A percentile compares a stretch with the other conserved stretches of the same genome.
Evolutionary conservation across 148 eudicot species (phyloP).

Genomic region (Chenopodium berlandieri): DNA sequence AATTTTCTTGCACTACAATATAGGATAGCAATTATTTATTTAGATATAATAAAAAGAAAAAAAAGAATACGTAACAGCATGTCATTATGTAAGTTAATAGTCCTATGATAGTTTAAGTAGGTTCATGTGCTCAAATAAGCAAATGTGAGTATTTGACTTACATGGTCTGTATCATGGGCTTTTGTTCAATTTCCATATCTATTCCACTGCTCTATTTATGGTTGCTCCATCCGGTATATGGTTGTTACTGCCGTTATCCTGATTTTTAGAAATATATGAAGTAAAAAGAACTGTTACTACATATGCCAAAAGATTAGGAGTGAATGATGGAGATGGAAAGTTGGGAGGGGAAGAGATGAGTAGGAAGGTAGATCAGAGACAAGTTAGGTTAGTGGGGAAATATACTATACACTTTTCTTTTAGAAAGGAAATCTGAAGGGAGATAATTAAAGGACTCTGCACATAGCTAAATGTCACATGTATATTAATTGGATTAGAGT

Average conservation of each 20-base stretch:
- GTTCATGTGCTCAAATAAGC: not conserved
- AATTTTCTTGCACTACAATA: not conserved
- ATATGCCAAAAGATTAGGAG: not conserved
- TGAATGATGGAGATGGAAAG: conserved; percentile 1
- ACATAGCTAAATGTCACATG: not conserved
- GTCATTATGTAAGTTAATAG: too few species aligned
- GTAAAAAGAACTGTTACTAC: not conserved
- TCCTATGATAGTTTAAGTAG: not conserved
- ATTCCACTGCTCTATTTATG: not conserved
- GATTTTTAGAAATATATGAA: not conserved
- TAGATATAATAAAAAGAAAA: too few species aligned
- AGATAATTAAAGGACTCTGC: not conserved
- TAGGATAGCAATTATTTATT: not conserved
- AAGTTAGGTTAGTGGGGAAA: not conserved
- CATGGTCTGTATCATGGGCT: not conserved
- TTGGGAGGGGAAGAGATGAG: not conserved
- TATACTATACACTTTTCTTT: not conserved
- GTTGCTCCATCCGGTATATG: not conserved
- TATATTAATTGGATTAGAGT: not conserved
- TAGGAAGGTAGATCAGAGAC: not conserved
- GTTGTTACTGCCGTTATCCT: not conserved
- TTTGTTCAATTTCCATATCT: not conserved
- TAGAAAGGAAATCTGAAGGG: not conserved
- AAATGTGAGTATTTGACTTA: not conserved
- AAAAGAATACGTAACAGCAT: too few species aligned